Conservation (phyloP, 1,284 basidiomycete species). For the Lentinula novae-zelandiae region DNA sequence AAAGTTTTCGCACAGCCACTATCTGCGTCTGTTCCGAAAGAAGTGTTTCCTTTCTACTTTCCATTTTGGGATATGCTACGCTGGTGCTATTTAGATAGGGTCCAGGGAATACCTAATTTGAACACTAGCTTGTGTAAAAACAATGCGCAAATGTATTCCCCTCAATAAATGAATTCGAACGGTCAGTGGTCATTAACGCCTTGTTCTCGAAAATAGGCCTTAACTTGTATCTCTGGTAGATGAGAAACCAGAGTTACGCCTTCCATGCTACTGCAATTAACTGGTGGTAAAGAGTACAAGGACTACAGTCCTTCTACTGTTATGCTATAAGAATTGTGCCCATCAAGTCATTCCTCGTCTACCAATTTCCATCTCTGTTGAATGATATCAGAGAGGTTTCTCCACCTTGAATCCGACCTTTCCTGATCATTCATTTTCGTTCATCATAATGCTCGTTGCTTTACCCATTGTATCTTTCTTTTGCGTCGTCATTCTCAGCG, state of each 20-base stretch:
- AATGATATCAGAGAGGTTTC: slow-evolving; percentile 4
- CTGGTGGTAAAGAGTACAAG: not conserved
- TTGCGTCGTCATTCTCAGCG: slow-evolving; percentile 12
- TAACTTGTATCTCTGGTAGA: slow-evolving; percentile 10
- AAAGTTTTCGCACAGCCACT: not conserved
- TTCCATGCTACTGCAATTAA: not conserved
- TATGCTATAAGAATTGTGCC: slow-evolving; percentile 7
- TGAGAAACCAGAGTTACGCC: not conserved
- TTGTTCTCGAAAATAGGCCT: slow-evolving; percentile 12
- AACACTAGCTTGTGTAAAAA: slow-evolving; percentile 12
- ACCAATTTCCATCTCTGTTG: not conserved
- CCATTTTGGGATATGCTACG: slow-evolving; percentile 3
- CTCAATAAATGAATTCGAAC: not conserved
- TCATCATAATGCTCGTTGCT: slow-evolving; percentile 17
- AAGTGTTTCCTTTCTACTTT: slow-evolving; percentile 3
- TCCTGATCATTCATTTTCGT: not conserved
- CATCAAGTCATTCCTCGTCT: not conserved
- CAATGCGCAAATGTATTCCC: not conserved
- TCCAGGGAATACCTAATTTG: slow-evolving; percentile 8
- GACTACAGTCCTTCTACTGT: slow-evolving; percentile 10
- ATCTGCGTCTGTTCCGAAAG: not conserved
- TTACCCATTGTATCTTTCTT: slow-evolving; percentile 16
- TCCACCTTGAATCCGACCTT: not conserved
- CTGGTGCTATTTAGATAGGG: not conserved
- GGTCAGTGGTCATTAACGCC: not conserved